Conservation (phyloP, 2,329 filamentous ascomycete species). For the Nemania serpens region DNA sequence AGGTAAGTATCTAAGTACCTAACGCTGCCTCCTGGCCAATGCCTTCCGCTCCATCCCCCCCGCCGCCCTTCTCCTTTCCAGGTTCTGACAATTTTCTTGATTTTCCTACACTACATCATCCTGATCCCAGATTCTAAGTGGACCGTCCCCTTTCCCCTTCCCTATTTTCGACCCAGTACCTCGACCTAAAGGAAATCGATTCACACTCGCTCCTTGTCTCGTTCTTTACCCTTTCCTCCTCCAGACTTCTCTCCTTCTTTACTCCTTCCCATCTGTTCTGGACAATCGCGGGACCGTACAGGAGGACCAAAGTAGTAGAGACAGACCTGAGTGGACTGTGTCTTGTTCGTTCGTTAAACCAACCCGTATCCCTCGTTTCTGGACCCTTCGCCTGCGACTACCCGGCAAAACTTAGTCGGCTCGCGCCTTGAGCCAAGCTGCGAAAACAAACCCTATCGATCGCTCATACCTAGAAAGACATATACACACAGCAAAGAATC, state of each 20-base stretch:
- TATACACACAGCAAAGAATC: neutral
- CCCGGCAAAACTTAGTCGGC: neutral
- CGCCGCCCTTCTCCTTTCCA: slow-evolving; percentile 35
- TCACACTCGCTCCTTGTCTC: slow-evolving; percentile 37
- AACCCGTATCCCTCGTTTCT: slow-evolving; percentile 24
- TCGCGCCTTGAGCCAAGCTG: slow-evolving; percentile 3
- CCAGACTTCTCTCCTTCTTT: slow-evolving; percentile 19
- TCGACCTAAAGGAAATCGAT: slow-evolving; percentile 34
- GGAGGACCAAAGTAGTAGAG: slow-evolving; percentile 27
- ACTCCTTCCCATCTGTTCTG: slow-evolving; percentile 28
- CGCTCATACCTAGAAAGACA: slow-evolving; percentile 14
- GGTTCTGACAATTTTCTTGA: slow-evolving; percentile 40
- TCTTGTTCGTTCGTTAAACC: slow-evolving; percentile 35
- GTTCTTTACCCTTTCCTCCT: slow-evolving; percentile 30
- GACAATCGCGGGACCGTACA: slow-evolving; percentile 20
- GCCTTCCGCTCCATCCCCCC: slow-evolving; percentile 14
- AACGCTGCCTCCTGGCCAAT: slow-evolving; percentile 5
- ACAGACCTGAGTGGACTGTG: slow-evolving; percentile 28
- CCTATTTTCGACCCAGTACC: slow-evolving; percentile 27
- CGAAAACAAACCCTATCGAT: slow-evolving; percentile 19
- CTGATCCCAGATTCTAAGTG: slow-evolving; percentile 24
- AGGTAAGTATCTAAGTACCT: too few relatives aligned
- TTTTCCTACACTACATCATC: slow-evolving; percentile 33
- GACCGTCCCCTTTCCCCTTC: slow-evolving; percentile 29
- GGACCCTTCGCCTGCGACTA: slow-evolving; percentile 12